Conservation (phyloP, 495 filamentous ascomycete species). For the Neurospora pannonica region DNA sequence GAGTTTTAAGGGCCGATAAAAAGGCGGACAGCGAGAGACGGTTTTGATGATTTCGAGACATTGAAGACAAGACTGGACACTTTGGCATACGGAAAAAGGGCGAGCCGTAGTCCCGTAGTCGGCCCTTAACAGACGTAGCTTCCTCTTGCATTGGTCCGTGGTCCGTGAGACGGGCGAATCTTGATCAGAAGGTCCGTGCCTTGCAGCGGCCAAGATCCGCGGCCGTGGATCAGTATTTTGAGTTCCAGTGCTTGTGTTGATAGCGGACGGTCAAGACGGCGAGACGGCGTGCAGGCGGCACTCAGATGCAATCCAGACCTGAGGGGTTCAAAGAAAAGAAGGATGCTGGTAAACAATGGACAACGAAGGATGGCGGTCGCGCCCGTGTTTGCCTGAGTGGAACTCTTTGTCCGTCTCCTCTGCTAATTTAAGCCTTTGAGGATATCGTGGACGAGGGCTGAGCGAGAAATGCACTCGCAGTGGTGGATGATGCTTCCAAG, state of each 20-base stretch:
- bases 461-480: neutral
- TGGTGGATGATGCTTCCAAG: neutral
- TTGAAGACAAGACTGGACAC: neutral
- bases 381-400: neutral
- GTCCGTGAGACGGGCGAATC: too few species aligned
- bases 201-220: neutral
- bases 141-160: neutral
- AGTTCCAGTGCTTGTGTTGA: neutral
- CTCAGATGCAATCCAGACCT: neutral
- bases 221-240: neutral
- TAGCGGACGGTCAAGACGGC: neutral
- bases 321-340: neutral
- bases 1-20: neutral
- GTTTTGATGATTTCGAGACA: neutral
- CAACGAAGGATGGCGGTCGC: neutral
- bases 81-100: neutral
- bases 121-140: neutral
- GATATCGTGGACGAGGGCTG: neutral
- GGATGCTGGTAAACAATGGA: neutral
- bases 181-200: neutral
- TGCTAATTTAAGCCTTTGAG: neutral
- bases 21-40: neutral
- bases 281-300: neutral
- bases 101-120: neutral
- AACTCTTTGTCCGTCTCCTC: neutral